These are phyloP conservation scores for Tillandsia leiboldiana DNA, from an alignment of 176 grass and related monocot species.

Conservation along the genomic window DNA sequence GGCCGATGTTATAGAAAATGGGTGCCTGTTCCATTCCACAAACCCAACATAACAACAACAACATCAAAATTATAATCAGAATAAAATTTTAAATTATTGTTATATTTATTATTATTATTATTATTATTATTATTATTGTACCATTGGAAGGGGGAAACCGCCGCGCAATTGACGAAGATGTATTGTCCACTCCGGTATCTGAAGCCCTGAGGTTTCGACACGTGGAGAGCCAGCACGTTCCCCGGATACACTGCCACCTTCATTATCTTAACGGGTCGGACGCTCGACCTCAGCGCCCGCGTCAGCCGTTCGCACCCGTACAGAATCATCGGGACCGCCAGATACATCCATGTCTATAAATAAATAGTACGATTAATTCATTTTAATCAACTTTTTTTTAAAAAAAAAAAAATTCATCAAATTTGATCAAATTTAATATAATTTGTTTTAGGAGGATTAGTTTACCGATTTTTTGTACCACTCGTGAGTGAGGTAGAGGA, in stretches of 20 bases:
- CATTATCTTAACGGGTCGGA: slow-evolving; percentile 63
- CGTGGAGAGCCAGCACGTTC: slow-evolving; percentile 60
- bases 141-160: slow-evolving; percentile 93
- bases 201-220: slow-evolving; percentile 82
- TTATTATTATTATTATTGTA: slow-evolving; percentile 2
- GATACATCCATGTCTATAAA: slow-evolving; percentile 88
- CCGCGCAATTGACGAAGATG: slow-evolving; percentile 93
- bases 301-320: slow-evolving; percentile 66
- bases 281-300: slow-evolving; percentile 56
- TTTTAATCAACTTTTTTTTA: not conserved
- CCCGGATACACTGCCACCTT: slow-evolving; percentile 92
- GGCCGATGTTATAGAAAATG: slow-evolving; percentile 92
- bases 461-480: slow-evolving; percentile 87
- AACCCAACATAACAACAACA: not conserved
- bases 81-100: not conserved
- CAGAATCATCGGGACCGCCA: slow-evolving; percentile 47
- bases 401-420: not conserved
- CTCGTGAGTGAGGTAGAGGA: slow-evolving; percentile 54
- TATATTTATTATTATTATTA: too few species aligned
- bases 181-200: slow-evolving; percentile 75
- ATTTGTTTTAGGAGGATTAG: not conserved
- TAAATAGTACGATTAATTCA: not conserved
- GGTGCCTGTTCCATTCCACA: slow-evolving; percentile 46
- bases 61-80: not conserved
- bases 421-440: not conserved